phyloP scores from a whole-genome alignment of 257 asterid species.

The Ophiorrhiza pumila region DNA sequence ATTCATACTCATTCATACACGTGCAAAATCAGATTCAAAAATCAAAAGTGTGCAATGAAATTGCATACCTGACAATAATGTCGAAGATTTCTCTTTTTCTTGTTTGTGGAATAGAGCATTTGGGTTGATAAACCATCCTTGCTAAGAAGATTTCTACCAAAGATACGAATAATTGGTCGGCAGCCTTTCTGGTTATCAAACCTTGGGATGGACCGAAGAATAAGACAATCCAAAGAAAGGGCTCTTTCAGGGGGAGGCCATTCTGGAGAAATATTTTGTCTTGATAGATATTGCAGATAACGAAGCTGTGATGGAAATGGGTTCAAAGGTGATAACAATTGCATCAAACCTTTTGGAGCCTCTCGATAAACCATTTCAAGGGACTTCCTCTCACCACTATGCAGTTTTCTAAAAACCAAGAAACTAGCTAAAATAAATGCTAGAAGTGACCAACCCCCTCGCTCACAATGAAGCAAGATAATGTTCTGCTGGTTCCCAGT shows the following conservation, averaged over 20 bases:
- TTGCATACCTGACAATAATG: constrained; percentile 74
- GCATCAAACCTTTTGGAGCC: constrained; percentile 88
- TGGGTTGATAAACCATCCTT: constrained; percentile 93
- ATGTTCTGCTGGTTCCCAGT: constrained; percentile 69
- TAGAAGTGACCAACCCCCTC: constrained; percentile 92
- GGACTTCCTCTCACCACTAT: constrained; percentile 71
- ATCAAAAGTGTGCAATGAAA: not conserved
- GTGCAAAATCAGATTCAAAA: not conserved
- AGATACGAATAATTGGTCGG: constrained; percentile 83
- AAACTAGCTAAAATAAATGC: constrained; percentile 85
- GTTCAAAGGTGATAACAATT: constrained; percentile 82
- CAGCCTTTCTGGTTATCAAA: constrained; percentile 93
- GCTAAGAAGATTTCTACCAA: constrained; percentile 87
- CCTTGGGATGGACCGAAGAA: constrained; percentile 81
- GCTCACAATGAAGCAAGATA: constrained; percentile 89
- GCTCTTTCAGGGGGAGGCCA: constrained; percentile 98
- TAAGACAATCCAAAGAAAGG: constrained; percentile 92
- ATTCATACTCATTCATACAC: constrained; percentile 1
- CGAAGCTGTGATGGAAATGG: constrained; percentile 97
- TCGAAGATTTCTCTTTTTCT: constrained; percentile 80
- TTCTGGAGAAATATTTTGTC: constrained; percentile 79
- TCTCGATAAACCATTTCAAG: constrained; percentile 92
- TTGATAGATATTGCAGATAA: constrained; percentile 81
- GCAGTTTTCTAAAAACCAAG: constrained; percentile 81
- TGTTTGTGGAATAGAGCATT: constrained; percentile 82